Base-by-base conservation (phyloP, 345 rosid genomes). In the Euphorbia pulcherrima region DNA sequence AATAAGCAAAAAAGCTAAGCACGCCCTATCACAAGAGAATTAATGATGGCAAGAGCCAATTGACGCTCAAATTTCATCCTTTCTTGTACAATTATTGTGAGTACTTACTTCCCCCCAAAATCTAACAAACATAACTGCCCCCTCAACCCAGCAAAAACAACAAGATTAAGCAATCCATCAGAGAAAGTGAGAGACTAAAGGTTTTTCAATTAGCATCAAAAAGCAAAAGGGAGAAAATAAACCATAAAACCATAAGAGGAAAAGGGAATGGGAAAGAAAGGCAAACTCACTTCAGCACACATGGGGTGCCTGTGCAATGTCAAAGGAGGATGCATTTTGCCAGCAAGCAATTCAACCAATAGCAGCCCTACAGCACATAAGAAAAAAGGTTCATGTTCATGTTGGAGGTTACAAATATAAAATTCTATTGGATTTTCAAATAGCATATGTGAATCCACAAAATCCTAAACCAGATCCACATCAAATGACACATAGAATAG, bases 291-390 rank as follows among this genome's bases (percentile, higher is more conserved):
- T 46, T 94, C 88, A 33, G 80, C 84, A 75, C 99, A 91, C 95
- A 91, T 88, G 0, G 96, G 99, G 66, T 94, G 99, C 68, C 88
- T 80, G 59, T 94, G 97, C 55, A 92, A 76, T 13, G 97, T 86
- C 77, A 94, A 77, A 24, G 95, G 99, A 79, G 97, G 99, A 84
- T 91, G 99, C 99, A 94, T 87, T 78, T 73, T 56, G n/a, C 51
- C 55, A 11, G 61, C 61, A 62, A 63, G 48, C 52, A 64, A 53
- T 39, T 28, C 39, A 62, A 57, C 23, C 20, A 28, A 23, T 30
- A 20, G n/a, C 28, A 50, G 46, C 24, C 56, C 68, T 50, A 9
- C 41, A 50, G 44, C 40, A n/a, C 9, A 60, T 6, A 60, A 44
- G 20, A 57, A 16, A 13, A 12, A 44, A 3, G 46, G 6, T 14